phyloP scores from a whole-genome alignment of 208 protist genomes.

The Acanthamoeba culbertsoni region DNA sequence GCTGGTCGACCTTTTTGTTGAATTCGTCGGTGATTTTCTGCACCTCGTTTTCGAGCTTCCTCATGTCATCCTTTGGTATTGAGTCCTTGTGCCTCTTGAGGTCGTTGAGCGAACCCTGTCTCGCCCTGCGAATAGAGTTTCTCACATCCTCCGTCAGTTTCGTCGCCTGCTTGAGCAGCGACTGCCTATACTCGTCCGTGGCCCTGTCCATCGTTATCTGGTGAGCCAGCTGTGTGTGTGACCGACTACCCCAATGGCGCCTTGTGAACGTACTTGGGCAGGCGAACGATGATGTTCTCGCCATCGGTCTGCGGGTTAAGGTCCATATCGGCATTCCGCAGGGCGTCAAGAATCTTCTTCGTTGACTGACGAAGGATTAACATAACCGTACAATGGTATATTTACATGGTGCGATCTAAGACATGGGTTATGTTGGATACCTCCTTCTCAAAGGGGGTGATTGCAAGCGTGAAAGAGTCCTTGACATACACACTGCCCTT shows the following conservation, averaged over 20 bases:
- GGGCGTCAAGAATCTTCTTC: background rate
- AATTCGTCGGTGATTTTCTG: constrained; percentile 36
- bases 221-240: background rate
- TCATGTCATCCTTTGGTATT: constrained; percentile 55
- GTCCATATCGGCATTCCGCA: background rate
- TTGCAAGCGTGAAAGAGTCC: constrained; percentile 8
- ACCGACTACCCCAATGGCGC: background rate
- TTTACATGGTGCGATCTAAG: background rate
- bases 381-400: background rate
- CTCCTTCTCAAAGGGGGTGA: constrained; percentile 6
- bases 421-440: background rate
- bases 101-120: background rate
- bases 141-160: background rate
- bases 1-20: constrained; percentile 42
- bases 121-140: background rate
- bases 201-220: background rate
- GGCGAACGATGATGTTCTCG: constrained; percentile 1
- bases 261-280: background rate
- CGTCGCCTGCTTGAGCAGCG: constrained; percentile 12
- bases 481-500: constrained; percentile 21
- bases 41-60: constrained; percentile 48
- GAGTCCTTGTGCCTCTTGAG: constrained; percentile 46
- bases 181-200: background rate
- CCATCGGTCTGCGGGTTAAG: constrained; percentile 32
- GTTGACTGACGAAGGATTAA: background rate